Evolutionary conservation across 1,139 yeast species (phyloP).

Genomic region (Pichia sp.): DNA sequence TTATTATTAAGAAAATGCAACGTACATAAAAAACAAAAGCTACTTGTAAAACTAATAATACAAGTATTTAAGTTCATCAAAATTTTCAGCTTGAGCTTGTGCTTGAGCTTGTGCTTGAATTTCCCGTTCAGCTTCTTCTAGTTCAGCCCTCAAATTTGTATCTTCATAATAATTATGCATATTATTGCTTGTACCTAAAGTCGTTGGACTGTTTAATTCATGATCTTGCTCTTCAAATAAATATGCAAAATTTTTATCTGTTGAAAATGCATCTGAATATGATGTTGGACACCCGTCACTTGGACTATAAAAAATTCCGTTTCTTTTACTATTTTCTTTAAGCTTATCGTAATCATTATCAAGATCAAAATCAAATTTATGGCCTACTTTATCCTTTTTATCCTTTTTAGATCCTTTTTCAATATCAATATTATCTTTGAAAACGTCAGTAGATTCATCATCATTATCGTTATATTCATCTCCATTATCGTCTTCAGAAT

Average conservation of each 20-base stretch:
- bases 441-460: not conserved
- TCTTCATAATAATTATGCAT: constrained; percentile 1
- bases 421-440: not conserved
- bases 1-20: not conserved
- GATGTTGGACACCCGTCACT: constrained; percentile 3
- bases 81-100: not conserved
- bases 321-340: not conserved
- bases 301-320: constrained; percentile 1
- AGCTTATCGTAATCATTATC: not conserved
- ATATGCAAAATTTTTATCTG: not conserved
- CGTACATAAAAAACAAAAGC: not conserved
- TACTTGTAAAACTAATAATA: constrained; percentile 5
- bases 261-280: constrained; percentile 2
- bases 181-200: not conserved
- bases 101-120: not conserved
- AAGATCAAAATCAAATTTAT: not conserved
- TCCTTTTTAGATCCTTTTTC: not conserved
- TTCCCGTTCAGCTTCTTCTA: constrained; percentile 9
- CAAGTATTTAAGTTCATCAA: constrained; percentile 15
- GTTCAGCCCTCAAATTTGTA: constrained; percentile 5
- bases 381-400: no score
- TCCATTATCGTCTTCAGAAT: constrained; percentile 2
- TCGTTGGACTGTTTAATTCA: constrained; percentile 3
- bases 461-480: not conserved
- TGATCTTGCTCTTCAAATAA: not conserved